Percentiles rank a stretch among this genome's conserved stretches.
Conservation (phyloP, 106 monocot species). For the Dendrobium officinale region DNA sequence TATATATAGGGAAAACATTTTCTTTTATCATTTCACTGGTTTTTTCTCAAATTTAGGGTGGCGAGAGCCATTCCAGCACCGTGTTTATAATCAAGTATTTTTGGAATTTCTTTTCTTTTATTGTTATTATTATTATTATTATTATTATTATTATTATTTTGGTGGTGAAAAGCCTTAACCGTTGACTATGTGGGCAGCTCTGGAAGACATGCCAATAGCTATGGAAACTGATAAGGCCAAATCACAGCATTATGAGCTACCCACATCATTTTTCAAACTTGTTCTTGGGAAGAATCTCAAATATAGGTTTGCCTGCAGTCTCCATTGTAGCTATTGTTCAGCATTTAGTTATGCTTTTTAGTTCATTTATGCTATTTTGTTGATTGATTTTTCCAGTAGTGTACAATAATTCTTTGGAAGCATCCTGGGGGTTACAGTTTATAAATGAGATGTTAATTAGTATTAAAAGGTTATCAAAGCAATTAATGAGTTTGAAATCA, state of each 20-base stretch:
- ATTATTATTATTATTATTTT: too few species aligned
- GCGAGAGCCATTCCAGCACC: too few species aligned
- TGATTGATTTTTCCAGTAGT: background rate
- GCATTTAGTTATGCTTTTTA: background rate
- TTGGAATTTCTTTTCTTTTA: background rate
- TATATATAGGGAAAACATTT: too few species aligned
- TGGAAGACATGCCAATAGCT: slow-evolving; percentile 80
- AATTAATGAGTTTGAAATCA: too few species aligned
- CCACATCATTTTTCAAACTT: slow-evolving; percentile 84
- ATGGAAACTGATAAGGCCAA: slow-evolving; percentile 77
- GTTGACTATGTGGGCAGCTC: slow-evolving; percentile 18
- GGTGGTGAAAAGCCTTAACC: background rate
- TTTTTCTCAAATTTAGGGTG: too few species aligned
- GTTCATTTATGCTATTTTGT: background rate
- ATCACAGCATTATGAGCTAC: slow-evolving; percentile 86
- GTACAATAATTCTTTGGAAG: too few species aligned
- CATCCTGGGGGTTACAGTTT: too few species aligned
- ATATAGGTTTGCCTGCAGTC: slow-evolving; percentile 49
- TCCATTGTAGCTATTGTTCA: background rate
- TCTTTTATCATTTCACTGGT: too few species aligned
- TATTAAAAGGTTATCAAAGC: too few species aligned
- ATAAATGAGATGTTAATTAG: too few species aligned
- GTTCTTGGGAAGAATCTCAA: slow-evolving; percentile 87
- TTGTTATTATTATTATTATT: too few species aligned
- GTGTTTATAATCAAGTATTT: background rate